Conservation (phyloP, 2,329 filamentous ascomycete genomes). For the Nemania serpens region DNA sequence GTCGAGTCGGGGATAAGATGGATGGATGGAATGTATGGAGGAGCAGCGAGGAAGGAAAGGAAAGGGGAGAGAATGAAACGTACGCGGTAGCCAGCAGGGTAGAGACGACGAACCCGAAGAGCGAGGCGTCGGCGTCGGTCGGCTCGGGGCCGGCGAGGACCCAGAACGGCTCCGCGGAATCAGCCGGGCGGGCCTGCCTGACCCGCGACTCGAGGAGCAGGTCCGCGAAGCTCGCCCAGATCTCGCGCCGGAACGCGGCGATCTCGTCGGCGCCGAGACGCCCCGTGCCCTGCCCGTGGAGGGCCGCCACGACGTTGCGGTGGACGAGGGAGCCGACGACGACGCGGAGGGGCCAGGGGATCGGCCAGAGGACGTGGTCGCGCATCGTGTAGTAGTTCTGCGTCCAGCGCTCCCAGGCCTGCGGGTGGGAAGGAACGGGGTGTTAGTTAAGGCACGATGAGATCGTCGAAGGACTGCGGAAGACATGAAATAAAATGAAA, state of each 20-base stretch:
- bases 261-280: slow-evolving; percentile 58
- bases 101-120: slow-evolving; percentile 64
- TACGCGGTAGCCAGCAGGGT: slow-evolving; percentile 58
- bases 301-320: slow-evolving; percentile 46
- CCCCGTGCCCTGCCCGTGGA: slow-evolving; percentile 61
- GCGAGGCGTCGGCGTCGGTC: slow-evolving; percentile 59
- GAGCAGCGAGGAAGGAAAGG: background rate
- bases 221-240: slow-evolving; percentile 58
- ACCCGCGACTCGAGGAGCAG: slow-evolving; percentile 46
- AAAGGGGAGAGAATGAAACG: slow-evolving; percentile 39
- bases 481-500: too few species aligned
- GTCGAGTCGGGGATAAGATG: background rate
- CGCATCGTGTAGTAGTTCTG: slow-evolving; percentile 65
- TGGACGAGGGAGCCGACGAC: slow-evolving; percentile 57
- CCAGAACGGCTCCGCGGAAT: slow-evolving; percentile 55
- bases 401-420: slow-evolving; percentile 60
- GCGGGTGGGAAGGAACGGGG: background rate
- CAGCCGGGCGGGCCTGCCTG: slow-evolving; percentile 9
- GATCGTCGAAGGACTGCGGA: too few species aligned
- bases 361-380: slow-evolving; percentile 49
- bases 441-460: too few species aligned
- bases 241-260: slow-evolving; percentile 49
- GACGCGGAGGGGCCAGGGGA: slow-evolving; percentile 58
- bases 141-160: slow-evolving; percentile 56
- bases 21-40: background rate